Evolutionary conservation across 495 filamentous ascomycete genomes (phyloP), one percentile per base, ranked within the genome.

Genomic region (Hyaloscypha bicolor): DNA sequence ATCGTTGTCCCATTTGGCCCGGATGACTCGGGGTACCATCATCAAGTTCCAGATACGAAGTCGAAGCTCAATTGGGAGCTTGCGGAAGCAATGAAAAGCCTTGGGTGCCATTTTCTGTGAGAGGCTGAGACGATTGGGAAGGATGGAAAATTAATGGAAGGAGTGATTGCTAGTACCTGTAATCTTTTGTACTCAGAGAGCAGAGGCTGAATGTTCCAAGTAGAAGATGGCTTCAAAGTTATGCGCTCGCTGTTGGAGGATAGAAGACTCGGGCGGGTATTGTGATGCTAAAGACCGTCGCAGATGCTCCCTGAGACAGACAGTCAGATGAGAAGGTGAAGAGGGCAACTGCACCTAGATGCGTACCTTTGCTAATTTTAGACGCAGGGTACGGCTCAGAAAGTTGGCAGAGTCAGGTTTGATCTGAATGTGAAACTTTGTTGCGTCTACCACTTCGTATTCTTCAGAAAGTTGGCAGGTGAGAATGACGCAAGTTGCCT

Each of bases 51-150:
- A 66, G 9, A 66, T 66, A 9, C 39, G 35, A 29, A 39, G 29
- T 25, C 56, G 37, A 29, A 66, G 30, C 45, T 66, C 64, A 6
- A 66, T 29, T 31, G 64, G 64, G 31, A 66, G 57, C 12, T 39
- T 57, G 6, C 22, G 16, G 45, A 66, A 66, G 16, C 22, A 5
- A 19, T 39, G 8, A 22, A 65, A 51, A 1, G 21, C 29, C 48
- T 51, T 42, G 32, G 55, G 63, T 30, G 63, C 32, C 63, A 65
- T 65, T 48, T 48, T 48, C 4, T 6, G 14, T 3, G 11, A 48
- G 42, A 4, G 42, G 16, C 16, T 14, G 16, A 6, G 4, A 16
- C 42, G 16, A 19, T 16, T 48, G 9, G 12, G 8, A 8, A 12
- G 6, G 35, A 6, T 37, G 35, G 35, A 37, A 48, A 12, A 1